A percentile compares a stretch with the other conserved stretches of the same genome.
Conservation (phyloP, 345 rosid species). For the Citrus unshiu region DNA sequence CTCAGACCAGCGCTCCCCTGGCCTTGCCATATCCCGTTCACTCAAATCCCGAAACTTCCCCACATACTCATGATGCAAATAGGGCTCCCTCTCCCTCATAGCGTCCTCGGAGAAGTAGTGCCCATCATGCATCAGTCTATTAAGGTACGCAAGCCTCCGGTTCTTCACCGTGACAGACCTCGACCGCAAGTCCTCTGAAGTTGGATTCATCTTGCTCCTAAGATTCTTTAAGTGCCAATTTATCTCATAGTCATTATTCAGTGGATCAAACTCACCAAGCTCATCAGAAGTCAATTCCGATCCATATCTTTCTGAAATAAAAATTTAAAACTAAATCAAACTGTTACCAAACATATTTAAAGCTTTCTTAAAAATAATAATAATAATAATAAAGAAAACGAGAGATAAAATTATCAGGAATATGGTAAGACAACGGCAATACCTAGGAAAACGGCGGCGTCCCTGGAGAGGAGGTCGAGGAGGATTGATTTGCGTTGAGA, state of each 20-base stretch:
- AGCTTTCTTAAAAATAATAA: neutral
- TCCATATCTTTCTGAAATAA: conserved; percentile 71
- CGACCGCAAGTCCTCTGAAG: conserved; percentile 53
- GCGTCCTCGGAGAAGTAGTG: conserved; percentile 89
- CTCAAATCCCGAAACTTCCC: conserved; percentile 90
- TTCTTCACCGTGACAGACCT: conserved; percentile 76
- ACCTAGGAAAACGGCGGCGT: conserved; percentile 87
- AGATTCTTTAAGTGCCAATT: conserved; percentile 81
- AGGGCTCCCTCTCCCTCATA: conserved; percentile 96
- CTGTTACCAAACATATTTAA: neutral
- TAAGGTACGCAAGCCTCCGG: conserved; percentile 73
- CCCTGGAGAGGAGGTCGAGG: conserved; percentile 82
- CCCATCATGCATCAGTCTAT: conserved; percentile 60
- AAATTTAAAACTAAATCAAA: neutral
- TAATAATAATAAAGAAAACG: too few species aligned
- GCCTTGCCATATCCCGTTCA: conserved; percentile 83
- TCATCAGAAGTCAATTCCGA: conserved; percentile 56
- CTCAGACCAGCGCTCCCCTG: conserved; percentile 96
- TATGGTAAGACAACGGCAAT: neutral
- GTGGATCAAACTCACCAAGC: conserved; percentile 58
- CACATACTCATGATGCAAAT: conserved; percentile 88
- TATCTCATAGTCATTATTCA: conserved; percentile 67
- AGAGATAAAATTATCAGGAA: neutral
- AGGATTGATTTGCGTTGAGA: conserved; percentile 77
- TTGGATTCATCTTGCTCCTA: conserved; percentile 62